Evolutionary conservation across 306 rosid genomes (phyloP).

Genomic region (Trichosanthes cucumerina): DNA sequence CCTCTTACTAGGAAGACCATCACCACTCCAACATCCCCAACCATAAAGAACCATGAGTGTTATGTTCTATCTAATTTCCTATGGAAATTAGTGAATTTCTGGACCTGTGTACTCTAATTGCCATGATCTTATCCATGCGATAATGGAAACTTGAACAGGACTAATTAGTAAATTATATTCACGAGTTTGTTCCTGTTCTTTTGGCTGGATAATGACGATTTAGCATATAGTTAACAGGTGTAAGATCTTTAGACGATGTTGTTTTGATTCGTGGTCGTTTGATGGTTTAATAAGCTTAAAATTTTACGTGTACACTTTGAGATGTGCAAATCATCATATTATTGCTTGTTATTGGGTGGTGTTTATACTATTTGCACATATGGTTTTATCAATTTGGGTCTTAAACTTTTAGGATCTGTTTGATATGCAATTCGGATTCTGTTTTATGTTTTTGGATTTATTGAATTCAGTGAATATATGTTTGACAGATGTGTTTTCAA

Average conservation of each 20-base stretch:
- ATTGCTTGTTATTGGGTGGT: background rate
- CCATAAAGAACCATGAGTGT: background rate
- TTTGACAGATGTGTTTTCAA: too few species aligned
- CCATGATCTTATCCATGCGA: background rate
- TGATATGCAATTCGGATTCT: too few species aligned
- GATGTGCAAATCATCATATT: background rate
- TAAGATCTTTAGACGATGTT: background rate
- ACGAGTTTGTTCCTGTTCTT: background rate
- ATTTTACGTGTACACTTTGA: too few species aligned
- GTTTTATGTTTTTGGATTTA: too few species aligned
- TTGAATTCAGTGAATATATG: too few species aligned
- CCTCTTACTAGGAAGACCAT: background rate
- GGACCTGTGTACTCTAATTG: background rate
- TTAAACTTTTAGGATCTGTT: too few species aligned
- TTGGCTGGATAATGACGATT: background rate
- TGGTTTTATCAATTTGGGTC: too few species aligned
- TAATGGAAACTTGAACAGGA: background rate
- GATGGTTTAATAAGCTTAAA: background rate
- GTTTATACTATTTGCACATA: background rate
- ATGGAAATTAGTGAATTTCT: background rate
- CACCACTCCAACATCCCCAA: background rate
- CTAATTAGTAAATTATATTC: background rate
- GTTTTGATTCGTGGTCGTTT: background rate
- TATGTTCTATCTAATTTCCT: background rate
- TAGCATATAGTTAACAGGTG: background rate